Conservation (phyloP, 2,329 filamentous ascomycete species). For the Colletotrichum noveboracense region DNA sequence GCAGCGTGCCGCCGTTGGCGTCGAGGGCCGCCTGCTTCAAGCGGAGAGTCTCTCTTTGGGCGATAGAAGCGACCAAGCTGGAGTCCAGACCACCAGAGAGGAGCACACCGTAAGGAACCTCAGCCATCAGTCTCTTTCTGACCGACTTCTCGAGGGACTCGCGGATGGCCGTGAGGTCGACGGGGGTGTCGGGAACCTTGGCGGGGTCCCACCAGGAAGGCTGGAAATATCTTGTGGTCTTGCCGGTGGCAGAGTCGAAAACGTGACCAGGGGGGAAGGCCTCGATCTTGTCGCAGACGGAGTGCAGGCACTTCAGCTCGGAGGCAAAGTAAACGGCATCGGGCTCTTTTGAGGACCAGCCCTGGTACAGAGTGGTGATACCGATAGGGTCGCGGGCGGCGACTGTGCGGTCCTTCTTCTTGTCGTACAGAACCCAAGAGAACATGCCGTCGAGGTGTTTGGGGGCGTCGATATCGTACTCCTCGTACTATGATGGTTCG, state of each 20-base stretch:
- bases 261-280: slow-evolving; percentile 94
- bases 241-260: slow-evolving; percentile 91
- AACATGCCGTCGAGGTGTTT: slow-evolving; percentile 99
- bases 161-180: slow-evolving; percentile 84
- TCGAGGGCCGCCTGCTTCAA: slow-evolving; percentile 69
- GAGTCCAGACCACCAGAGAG: slow-evolving; percentile 96
- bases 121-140: slow-evolving; percentile 96
- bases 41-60: slow-evolving; percentile 87
- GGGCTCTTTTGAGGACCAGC: slow-evolving; percentile 83
- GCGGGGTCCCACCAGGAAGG: slow-evolving; percentile 90
- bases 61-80: slow-evolving; percentile 92
- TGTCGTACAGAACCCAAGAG: slow-evolving; percentile 98
- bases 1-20: slow-evolving; percentile 48
- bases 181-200: slow-evolving; percentile 77
- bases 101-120: slow-evolving; percentile 96
- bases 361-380: slow-evolving; percentile 96
- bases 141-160: slow-evolving; percentile 88
- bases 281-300: slow-evolving; percentile 94
- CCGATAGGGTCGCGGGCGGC: slow-evolving; percentile 96
- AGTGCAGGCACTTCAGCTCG: slow-evolving; percentile 91
- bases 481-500: slow-evolving; percentile 71
- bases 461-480: slow-evolving; percentile 90
- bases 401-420: slow-evolving; percentile 88
- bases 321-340: slow-evolving; percentile 94
- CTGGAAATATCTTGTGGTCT: slow-evolving; percentile 86